Percentiles rank a stretch among this genome's conserved stretches.
Conservation (phyloP, 2,329 filamentous ascomycete species). For the Triangularia setosa region DNA sequence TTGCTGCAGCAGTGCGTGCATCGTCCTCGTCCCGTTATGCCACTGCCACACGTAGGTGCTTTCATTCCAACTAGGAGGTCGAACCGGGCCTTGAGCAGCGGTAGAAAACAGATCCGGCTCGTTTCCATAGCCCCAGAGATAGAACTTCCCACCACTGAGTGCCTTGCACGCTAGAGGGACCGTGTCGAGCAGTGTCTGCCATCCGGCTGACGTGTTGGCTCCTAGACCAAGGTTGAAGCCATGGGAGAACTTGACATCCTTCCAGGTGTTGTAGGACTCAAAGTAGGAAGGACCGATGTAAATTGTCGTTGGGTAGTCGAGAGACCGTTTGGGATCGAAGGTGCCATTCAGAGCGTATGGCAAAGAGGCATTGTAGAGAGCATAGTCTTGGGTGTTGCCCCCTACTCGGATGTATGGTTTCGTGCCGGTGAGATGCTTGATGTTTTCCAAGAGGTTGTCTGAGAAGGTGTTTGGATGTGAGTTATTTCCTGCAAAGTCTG, state of each 20-base stretch:
- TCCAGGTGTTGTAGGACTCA: conserved; percentile 58
- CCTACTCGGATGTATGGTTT: conserved; percentile 61
- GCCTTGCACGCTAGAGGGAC: conserved; percentile 56
- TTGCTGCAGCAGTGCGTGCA: conserved; percentile 42
- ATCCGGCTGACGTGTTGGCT: conserved; percentile 47
- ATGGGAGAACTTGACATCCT: conserved; percentile 53
- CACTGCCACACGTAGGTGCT: conserved; percentile 54
- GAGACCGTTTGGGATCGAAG: conserved; percentile 44
- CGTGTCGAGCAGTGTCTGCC: conserved; percentile 50
- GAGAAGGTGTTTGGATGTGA: conserved; percentile 57
- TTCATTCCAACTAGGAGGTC: conserved; percentile 53
- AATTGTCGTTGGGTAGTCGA: conserved; percentile 58
- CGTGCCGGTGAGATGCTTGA: conserved; percentile 49
- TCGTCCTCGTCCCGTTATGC: conserved; percentile 50
- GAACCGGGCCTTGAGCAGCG: conserved; percentile 46
- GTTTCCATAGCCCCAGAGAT: conserved; percentile 61
- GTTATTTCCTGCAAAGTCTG: conserved; percentile 41
- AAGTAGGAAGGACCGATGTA: conserved; percentile 60
- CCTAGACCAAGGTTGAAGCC: conserved; percentile 58
- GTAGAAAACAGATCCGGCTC: conserved; percentile 58
- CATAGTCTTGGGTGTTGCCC: conserved; percentile 65
- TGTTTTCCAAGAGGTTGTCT: conserved; percentile 55
- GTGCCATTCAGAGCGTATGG: conserved; percentile 49
- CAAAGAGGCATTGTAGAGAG: conserved; percentile 54
- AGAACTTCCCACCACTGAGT: conserved; percentile 46